A percentile compares a stretch with the other conserved stretches of the same genome.
These are phyloP conservation scores for Lactarius pseudohatsudake DNA, from an alignment of 768 basidiomycete species.

Conservation along the genomic window DNA sequence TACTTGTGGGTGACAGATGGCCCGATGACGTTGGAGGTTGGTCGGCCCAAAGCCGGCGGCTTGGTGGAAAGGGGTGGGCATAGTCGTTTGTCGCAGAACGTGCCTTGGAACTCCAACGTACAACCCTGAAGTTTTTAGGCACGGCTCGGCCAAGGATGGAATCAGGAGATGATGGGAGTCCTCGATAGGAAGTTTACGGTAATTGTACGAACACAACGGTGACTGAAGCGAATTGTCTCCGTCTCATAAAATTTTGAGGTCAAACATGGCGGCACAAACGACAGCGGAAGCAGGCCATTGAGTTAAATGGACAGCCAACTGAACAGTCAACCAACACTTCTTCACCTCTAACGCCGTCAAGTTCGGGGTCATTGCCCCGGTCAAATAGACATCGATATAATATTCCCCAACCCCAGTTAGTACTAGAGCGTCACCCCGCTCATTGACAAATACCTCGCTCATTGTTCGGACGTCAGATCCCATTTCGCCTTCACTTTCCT, in stretches of 20 bases:
- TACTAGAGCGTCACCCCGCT: constrained; percentile 6
- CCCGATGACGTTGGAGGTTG: not conserved
- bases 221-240: not conserved
- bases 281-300: too few species aligned
- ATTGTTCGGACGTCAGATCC: constrained; percentile 5
- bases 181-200: too few species aligned
- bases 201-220: not conserved
- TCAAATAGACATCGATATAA: not conserved
- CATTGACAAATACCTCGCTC: constrained; percentile 17
- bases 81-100: not conserved
- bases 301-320: constrained; percentile 1
- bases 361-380: not conserved
- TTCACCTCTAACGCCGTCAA: not conserved
- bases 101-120: not conserved
- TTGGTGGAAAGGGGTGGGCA: not conserved
- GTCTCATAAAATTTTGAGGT: not conserved
- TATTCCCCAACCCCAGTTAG: constrained; percentile 1
- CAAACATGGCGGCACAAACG: not conserved
- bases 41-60: not conserved
- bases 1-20: not conserved
- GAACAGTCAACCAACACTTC: not conserved
- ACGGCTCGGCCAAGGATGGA: not conserved
- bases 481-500: constrained; percentile 1
- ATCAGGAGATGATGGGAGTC: not conserved
- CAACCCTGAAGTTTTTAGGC: not conserved